phyloP scores from a whole-genome alignment of 148 eudicot species.

The Amaranthus cruentus region DNA sequence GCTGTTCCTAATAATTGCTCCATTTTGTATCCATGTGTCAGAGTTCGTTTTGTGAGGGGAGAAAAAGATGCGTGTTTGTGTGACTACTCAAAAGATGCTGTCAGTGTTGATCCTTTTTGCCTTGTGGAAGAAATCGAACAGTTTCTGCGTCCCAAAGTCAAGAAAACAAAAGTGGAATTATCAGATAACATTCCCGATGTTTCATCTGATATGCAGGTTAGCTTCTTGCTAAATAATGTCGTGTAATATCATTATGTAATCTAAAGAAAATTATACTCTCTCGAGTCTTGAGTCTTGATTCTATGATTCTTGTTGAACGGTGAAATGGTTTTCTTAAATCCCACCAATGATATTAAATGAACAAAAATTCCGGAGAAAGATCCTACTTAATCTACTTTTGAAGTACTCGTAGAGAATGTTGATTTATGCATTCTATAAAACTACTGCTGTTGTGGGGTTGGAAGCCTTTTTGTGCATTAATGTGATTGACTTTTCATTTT shows the following conservation, averaged over 20 bases:
- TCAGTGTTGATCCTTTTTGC: constrained; percentile 78
- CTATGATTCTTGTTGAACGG: background rate
- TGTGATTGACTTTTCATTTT: background rate
- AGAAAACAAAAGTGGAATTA: constrained; percentile 25
- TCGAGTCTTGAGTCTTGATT: background rate
- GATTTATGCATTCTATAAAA: too few relatives aligned
- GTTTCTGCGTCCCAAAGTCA: constrained; percentile 57
- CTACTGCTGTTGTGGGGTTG: background rate
- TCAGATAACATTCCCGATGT: constrained; percentile 31
- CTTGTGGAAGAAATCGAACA: constrained; percentile 63
- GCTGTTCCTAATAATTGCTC: constrained; percentile 55
- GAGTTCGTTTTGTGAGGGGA: constrained; percentile 60
- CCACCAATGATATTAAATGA: background rate
- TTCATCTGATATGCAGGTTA: constrained; percentile 53
- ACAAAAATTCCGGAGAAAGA: background rate
- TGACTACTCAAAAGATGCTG: constrained; percentile 53
- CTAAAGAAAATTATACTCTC: background rate
- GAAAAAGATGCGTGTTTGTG: constrained; percentile 53
- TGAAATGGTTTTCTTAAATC: background rate
- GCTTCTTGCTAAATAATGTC: constrained; percentile 7
- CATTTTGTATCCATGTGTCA: constrained; percentile 56
- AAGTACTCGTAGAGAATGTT: too few relatives aligned
- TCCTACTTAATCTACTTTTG: background rate
- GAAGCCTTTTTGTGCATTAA: background rate
- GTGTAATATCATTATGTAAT: background rate